Percentiles rank a stretch among this genome's conserved stretches.
These are phyloP conservation scores for Kluyveromyces starmeri DNA, from an alignment of 805 yeast species.

Conservation along the genomic window DNA sequence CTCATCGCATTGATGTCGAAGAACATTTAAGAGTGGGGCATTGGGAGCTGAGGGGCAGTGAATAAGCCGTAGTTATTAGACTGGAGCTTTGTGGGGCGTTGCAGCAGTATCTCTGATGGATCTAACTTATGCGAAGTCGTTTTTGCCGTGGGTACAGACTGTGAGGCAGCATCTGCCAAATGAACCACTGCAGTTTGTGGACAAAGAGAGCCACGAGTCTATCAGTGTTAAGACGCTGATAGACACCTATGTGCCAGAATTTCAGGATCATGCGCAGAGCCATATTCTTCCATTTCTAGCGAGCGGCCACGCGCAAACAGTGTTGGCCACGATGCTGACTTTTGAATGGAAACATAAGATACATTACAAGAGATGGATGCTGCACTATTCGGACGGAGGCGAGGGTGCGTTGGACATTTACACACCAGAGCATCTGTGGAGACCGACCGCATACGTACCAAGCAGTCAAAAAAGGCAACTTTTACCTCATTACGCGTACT, in stretches of 20 bases:
- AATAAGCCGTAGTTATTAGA: too few species aligned
- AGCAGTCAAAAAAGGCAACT: conserved; percentile 31
- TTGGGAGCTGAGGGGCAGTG: too few species aligned
- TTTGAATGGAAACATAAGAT: conserved; percentile 41
- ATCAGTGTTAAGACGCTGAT: conserved; percentile 22
- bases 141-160: conserved; percentile 4
- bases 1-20: too few species aligned
- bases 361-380: conserved; percentile 54
- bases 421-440: conserved; percentile 31
- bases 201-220: conserved; percentile 7
- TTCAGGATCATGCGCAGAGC: conserved; percentile 36
- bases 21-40: too few species aligned
- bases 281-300: conserved; percentile 48
- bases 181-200: conserved; percentile 7
- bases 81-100: conserved; percentile 3
- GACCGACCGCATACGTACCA: conserved; percentile 22
- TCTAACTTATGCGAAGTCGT: neutral
- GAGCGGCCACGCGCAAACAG: conserved; percentile 65
- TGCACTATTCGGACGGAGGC: conserved; percentile 51
- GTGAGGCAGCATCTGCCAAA: conserved; percentile 8
- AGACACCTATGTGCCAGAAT: conserved; percentile 34
- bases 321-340: conserved; percentile 45
- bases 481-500: conserved; percentile 19
- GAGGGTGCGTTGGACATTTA: conserved; percentile 64
- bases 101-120: neutral